These are phyloP conservation scores for Metschnikowia peoriensis DNA, from an alignment of 805 yeast species.

Conservation along the genomic window DNA sequence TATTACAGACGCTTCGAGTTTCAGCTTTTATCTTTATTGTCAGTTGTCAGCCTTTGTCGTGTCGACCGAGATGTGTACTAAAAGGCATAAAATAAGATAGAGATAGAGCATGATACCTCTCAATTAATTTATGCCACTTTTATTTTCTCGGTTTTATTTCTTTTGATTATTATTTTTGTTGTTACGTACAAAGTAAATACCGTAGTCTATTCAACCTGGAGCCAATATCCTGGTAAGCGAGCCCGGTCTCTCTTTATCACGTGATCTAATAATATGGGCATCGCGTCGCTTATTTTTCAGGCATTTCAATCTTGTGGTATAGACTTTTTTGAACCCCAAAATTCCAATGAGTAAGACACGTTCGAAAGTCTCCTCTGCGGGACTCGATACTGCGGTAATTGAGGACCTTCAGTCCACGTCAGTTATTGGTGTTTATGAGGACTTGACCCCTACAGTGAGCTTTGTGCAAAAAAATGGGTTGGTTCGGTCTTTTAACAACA, in stretches of 20 bases:
- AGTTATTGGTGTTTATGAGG: conserved; percentile 14
- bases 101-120: no score
- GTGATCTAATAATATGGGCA: not conserved
- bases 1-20: no score
- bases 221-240: no score
- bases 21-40: no score
- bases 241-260: not conserved
- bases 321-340: not conserved
- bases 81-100: no score
- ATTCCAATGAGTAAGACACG: conserved; percentile 3
- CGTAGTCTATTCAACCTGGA: no score
- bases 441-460: conserved; percentile 19
- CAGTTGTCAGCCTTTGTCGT: no score
- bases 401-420: conserved; percentile 12
- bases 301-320: not conserved
- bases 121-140: no score
- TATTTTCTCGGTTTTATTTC: no score
- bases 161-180: no score
- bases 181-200: no score
- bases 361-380: conserved; percentile 5
- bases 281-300: conserved; percentile 3
- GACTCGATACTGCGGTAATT: conserved; percentile 12
- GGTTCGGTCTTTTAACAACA: conserved; percentile 34
- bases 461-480: conserved; percentile 31
- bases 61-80: no score